phyloP scores from a whole-genome alignment of 306 rosid species.

The Prunus mongolica region DNA sequence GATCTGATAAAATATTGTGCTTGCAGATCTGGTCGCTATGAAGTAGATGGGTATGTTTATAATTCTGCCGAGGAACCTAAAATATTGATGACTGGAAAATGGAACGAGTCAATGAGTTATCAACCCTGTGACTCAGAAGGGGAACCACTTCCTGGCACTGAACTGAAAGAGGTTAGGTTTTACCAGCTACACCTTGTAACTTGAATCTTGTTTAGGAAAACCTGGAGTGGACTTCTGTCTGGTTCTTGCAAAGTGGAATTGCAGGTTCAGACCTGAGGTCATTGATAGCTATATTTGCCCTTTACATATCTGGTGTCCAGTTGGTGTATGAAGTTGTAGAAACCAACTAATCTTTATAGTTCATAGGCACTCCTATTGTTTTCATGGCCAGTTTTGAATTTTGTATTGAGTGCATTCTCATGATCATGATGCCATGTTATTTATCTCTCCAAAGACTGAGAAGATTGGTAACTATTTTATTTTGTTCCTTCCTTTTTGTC shows the following conservation, averaged over 20 bases:
- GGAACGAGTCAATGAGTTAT: conserved; percentile 77
- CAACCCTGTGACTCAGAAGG: conserved; percentile 90
- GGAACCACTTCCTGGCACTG: conserved; percentile 83
- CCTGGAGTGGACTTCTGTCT: background rate
- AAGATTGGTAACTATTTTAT: background rate
- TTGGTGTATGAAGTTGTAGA: background rate
- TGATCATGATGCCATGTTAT: background rate
- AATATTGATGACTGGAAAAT: conserved; percentile 87
- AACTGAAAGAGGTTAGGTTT: conserved; percentile 71
- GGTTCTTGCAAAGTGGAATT: background rate
- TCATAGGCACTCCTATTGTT: background rate
- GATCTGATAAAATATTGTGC: background rate
- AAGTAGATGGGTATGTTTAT: conserved; percentile 91
- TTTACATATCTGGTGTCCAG: background rate
- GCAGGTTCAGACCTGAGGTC: background rate
- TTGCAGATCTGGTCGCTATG: conserved; percentile 86
- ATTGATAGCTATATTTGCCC: background rate
- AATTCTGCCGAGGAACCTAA: conserved; percentile 85
- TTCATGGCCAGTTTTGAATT: background rate
- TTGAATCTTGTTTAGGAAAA: background rate
- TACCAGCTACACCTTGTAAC: background rate
- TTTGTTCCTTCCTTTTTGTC: background rate
- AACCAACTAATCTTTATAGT: background rate
- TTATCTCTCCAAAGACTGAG: background rate
- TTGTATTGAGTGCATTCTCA: background rate